These are phyloP conservation scores for Pseudomassariella vexata DNA, from an alignment of 2,329 filamentous ascomycete species.

Conservation along the genomic window DNA sequence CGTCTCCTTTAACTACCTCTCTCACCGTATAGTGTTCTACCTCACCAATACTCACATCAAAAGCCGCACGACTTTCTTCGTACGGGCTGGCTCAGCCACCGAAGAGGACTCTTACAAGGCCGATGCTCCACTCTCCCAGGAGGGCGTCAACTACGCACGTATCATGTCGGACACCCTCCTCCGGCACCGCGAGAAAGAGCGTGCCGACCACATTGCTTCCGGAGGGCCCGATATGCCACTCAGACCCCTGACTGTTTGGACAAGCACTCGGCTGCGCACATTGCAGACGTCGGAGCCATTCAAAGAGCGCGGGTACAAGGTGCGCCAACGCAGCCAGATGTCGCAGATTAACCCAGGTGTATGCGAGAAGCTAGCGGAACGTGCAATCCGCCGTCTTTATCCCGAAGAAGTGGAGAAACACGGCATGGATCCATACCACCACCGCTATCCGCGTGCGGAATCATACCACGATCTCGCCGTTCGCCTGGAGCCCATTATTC, in stretches of 20 bases:
- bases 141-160: slow-evolving; percentile 73
- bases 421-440: slow-evolving; percentile 91
- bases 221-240: slow-evolving; percentile 63
- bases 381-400: slow-evolving; percentile 72
- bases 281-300: slow-evolving; percentile 84
- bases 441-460: slow-evolving; percentile 93
- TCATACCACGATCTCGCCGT: slow-evolving; percentile 99
- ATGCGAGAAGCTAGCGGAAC: slow-evolving; percentile 88
- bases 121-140: slow-evolving; percentile 75
- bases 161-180: slow-evolving; percentile 83
- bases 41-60: slow-evolving; percentile 97
- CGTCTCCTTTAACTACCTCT: slow-evolving; percentile 91
- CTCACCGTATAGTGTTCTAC: slow-evolving; percentile 96
- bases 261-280: slow-evolving; percentile 82
- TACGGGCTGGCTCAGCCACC: slow-evolving; percentile 76
- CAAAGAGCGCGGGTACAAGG: slow-evolving; percentile 73
- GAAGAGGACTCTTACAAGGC: slow-evolving; percentile 89
- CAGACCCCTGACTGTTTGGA: slow-evolving; percentile 87
- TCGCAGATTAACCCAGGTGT: slow-evolving; percentile 95
- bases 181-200: slow-evolving; percentile 78
- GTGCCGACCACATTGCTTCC: slow-evolving; percentile 59
- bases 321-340: slow-evolving; percentile 91
- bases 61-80: slow-evolving; percentile 88
- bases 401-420: slow-evolving; percentile 91
- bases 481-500: slow-evolving; percentile 91